Base-by-base conservation (phyloP, 805 yeast species). In the Candida pseudofarinosa region DNA sequence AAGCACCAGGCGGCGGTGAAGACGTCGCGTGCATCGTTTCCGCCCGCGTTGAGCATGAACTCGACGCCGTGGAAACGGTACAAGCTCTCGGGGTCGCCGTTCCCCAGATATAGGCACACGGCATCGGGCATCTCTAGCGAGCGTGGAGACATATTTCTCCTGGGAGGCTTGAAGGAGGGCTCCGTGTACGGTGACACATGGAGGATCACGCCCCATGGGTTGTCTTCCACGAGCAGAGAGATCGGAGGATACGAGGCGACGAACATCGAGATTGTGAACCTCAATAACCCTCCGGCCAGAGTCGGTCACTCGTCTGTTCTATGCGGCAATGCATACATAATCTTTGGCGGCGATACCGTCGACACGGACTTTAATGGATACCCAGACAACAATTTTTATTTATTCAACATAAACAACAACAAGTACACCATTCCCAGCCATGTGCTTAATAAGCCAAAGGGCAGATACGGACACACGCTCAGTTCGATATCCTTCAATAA, bases 301-400 rank as follows among this genome's bases (percentile, higher is more conserved):
- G 97, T 91, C 4, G 98, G 98, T 3, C 99, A 93, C 64, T 88
- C 96, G 4, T 77, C 95, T 1, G 85, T 90, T 7, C 73, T 91
- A 28, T 83, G 95, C 47, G 99, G 98, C 12, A 91, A 90, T 58
- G 98, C 98, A 1, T 93, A 84, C 56, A 89, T 93, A 36, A 80
- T 93, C 12, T 91, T 88, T 64, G 99, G 98, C 30, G 99, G 99
- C 55, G 99, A 93, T 60, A 93, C 98, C 1, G 85, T 82, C 33
- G 85, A 81, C 39, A 83, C 89, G 30, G 88, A 85, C 56, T 77
- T 76, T 38, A 74, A 74, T 39, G 88, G 88, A 4, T 80, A 79
- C 43, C 82, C 95, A 50, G 99, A 93, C 65, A 90, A 91, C 64
- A 88, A 86, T 58, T 70, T 93, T 46, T 93, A 93, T 62, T 75